Conservation (phyloP, 192 early-diverging fungal species). For the Coemansia sp. region DNA sequence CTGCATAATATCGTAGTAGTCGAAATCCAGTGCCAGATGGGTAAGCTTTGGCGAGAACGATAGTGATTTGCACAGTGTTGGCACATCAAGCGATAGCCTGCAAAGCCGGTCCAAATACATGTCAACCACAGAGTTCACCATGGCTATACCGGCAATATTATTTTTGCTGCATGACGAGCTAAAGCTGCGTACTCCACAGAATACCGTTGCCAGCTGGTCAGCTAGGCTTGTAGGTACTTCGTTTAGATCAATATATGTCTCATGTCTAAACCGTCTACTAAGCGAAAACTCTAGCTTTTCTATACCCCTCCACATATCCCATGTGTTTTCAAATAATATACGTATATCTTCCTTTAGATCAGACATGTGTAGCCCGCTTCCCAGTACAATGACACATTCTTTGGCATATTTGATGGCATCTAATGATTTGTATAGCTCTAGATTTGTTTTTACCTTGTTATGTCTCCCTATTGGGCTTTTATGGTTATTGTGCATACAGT, state of each 20-base stretch:
- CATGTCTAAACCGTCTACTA: neutral
- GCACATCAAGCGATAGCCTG: neutral
- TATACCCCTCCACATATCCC: neutral
- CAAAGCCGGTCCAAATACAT: neutral
- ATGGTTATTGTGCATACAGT: neutral
- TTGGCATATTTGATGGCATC: neutral
- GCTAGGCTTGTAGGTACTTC: neutral
- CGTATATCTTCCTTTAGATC: neutral
- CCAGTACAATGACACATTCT: neutral
- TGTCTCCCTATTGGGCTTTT: neutral
- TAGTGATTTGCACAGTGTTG: neutral
- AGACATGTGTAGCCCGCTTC: neutral
- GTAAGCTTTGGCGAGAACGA: neutral
- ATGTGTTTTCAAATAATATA: neutral
- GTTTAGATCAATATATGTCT: neutral
- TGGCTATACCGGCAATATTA: constrained; percentile 1
- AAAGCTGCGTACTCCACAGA: neutral
- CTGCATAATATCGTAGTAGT: neutral
- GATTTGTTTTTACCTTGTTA: constrained; percentile 1
- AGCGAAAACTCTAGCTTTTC: neutral
- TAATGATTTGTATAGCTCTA: neutral
- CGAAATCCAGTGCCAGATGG: neutral
- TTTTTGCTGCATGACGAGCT: neutral
- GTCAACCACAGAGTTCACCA: neutral
- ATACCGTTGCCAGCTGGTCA: neutral